Evolutionary conservation across 106 monocot genomes (phyloP), one percentile per base, ranked within the genome.

Genomic region (Dendrobium catenatum): DNA sequence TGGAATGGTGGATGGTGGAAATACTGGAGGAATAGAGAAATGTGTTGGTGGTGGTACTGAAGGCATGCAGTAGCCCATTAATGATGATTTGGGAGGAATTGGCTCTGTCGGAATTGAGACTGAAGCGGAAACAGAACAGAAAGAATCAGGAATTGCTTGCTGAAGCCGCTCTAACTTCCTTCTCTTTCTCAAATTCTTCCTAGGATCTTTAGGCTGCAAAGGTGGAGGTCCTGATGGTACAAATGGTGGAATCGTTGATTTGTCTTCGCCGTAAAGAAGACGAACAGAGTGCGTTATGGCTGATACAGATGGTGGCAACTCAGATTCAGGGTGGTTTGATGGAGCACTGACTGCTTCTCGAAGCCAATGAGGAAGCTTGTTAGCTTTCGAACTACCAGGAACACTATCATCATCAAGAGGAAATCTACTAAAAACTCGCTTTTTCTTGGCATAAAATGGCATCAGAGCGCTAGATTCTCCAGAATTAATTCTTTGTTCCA

Each of bases 321-420:
- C 83, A 17, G 82, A 81, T 73, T 77, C 89, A 18, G 79, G 43
- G 48, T 83, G 89, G 46, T 66, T 88, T 3, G 84, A 68, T 18
- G 87, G 78, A 48, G 86, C 77, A 84, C 54, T 88, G 17, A 99
- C 98, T 75, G 91, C 98, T 79, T 93, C 88, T 49, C 88, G 87
- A 82, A 98, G 92, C 98, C 98, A 98, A 81, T 98, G 98, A 5
- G 94, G 98, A 80, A 98, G 89, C 54, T 86, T 92, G 82, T 93
- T 85, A 66, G 85, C 79, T 81, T 89, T 94, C n/a, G 87, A 89
- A 73, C 82, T 77, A 37, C 77, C 72, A 75, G 42, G 70, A 64
- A 8, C 76, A 79, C 46, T 44, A 51, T 66, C 81, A 83, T 86
- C 81, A 13, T 81, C 80, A 20, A 42, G 3, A 10, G 67, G 42